Evolutionary conservation across 148 eudicot genomes (phyloP).

Genomic region (Silene conica): DNA sequence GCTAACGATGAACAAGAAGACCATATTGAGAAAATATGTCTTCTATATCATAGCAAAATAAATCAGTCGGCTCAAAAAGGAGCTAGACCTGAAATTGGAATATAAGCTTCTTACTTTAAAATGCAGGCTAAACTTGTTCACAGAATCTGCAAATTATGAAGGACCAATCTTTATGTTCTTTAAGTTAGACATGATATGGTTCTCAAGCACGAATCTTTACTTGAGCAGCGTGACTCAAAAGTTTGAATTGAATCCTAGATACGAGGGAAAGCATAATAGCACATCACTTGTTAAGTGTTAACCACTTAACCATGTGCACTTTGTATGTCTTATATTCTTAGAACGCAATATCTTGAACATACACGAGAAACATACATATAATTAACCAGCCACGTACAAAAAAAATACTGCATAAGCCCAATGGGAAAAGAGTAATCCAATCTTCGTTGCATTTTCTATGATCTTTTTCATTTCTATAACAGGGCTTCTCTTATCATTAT

Average conservation of each 20-base stretch:
- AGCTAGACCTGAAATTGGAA: neutral
- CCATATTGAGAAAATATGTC: constrained; percentile 4
- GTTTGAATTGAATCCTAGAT: neutral
- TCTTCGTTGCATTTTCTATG: no score
- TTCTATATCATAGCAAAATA: neutral
- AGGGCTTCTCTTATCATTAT: no score
- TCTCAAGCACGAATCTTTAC: neutral
- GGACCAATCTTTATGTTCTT: neutral
- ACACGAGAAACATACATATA: neutral
- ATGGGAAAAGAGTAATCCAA: no score
- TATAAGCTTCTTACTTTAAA: neutral
- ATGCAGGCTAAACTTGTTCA: neutral
- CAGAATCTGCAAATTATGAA: neutral
- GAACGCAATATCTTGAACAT: neutral
- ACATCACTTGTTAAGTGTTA: neutral
- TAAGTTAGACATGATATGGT: neutral
- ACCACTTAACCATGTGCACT: neutral
- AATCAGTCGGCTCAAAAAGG: neutral
- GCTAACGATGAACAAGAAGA: constrained; percentile 2
- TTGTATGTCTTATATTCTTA: neutral
- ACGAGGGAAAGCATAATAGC: neutral
- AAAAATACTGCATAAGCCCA: neutral
- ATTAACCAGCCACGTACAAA: neutral
- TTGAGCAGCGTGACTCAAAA: neutral
- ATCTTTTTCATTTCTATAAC: neutral